Conservation (phyloP, 768 basidiomycete genomes). For the Saitozyma podzolica region DNA sequence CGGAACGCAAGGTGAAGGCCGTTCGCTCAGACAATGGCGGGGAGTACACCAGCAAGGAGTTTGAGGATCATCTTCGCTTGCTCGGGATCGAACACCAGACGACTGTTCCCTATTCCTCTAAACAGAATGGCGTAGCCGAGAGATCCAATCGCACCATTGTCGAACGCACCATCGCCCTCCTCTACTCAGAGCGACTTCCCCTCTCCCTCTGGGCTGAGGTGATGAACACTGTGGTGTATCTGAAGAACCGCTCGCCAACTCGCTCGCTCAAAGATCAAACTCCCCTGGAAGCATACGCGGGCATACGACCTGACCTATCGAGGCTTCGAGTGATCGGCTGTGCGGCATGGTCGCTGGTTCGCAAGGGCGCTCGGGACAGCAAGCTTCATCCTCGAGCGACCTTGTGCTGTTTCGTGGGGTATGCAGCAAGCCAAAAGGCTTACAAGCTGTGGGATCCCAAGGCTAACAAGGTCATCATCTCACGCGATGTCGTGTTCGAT, state of each 20-base stretch:
- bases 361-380: slow-evolving; percentile 2
- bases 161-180: slow-evolving; percentile 6
- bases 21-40: slow-evolving; percentile 14
- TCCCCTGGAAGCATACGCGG: not conserved
- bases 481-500: slow-evolving; percentile 11
- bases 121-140: slow-evolving; percentile 12
- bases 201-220: slow-evolving; percentile 7
- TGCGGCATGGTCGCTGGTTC: slow-evolving; percentile 4
- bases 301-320: slow-evolving; percentile 4
- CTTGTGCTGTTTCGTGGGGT: slow-evolving; percentile 6
- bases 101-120: slow-evolving; percentile 6
- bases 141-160: slow-evolving; percentile 7
- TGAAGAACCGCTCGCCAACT: slow-evolving; percentile 13
- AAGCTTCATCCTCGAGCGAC: slow-evolving; percentile 6
- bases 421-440: slow-evolving; percentile 7
- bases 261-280: slow-evolving; percentile 5
- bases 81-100: slow-evolving; percentile 10
- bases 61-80: slow-evolving; percentile 4
- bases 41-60: slow-evolving; percentile 6
- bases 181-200: slow-evolving; percentile 9
- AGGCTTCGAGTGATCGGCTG: slow-evolving; percentile 5
- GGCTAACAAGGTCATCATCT: slow-evolving; percentile 1
- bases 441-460: slow-evolving; percentile 10
- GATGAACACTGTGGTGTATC: slow-evolving; percentile 11
- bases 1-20: slow-evolving; percentile 8